These are phyloP conservation scores for Clavispora santaluciae DNA, from an alignment of 805 yeast species.

Conservation along the genomic window DNA sequence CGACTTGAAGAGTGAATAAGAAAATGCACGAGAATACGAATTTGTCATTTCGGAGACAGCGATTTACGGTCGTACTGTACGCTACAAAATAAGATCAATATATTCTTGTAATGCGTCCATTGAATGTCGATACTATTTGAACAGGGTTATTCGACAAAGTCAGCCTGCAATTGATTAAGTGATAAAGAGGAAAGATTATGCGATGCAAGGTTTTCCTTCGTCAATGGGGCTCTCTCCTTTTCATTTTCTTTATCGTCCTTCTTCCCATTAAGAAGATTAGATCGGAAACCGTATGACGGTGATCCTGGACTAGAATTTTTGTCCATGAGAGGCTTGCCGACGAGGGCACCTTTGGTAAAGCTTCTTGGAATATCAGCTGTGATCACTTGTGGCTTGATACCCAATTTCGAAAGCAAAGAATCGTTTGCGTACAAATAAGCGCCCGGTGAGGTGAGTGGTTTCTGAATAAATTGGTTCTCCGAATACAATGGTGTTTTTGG, in stretches of 20 bases:
- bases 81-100: too few species aligned
- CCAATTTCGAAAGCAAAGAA: conserved; percentile 34
- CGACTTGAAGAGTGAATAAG: not conserved
- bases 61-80: too few species aligned
- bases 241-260: conserved; percentile 10
- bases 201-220: conserved; percentile 14
- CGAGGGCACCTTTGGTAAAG: conserved; percentile 4
- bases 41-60: too few species aligned
- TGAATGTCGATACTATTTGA: too few species aligned
- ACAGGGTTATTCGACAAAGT: conserved; percentile 5
- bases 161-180: conserved; percentile 5
- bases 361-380: conserved; percentile 24
- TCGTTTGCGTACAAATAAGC: conserved; percentile 33
- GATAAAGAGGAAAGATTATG: conserved; percentile 12
- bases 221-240: conserved; percentile 9
- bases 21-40: not conserved
- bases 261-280: conserved; percentile 1
- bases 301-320: not conserved
- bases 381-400: conserved; percentile 39
- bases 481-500: conserved; percentile 32
- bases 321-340: not conserved
- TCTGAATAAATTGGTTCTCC: conserved; percentile 26
- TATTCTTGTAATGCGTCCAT: too few species aligned
- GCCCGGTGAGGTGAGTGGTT: conserved; percentile 15
- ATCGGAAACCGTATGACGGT: not conserved